phyloP scores from a whole-genome alignment of 176 grass and related monocot genomes.

The Cocos nucifera region DNA sequence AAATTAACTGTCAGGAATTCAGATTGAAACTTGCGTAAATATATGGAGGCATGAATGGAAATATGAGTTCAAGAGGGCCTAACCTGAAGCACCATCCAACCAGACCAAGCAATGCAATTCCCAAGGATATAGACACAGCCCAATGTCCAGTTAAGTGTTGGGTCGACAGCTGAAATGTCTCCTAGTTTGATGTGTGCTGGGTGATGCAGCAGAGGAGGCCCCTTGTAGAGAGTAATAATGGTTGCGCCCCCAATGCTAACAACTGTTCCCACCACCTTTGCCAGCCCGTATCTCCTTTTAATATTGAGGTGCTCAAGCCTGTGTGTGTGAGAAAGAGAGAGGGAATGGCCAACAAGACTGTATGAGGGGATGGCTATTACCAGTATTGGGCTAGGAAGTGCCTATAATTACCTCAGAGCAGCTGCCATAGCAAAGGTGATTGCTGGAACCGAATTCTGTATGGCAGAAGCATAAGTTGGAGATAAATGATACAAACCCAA shows the following conservation, averaged over 20 bases:
- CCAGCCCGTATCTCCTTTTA: slow-evolving; percentile 49
- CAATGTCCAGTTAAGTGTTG: slow-evolving; percentile 77
- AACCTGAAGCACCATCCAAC: slow-evolving; percentile 93
- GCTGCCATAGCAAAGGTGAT: slow-evolving; percentile 77
- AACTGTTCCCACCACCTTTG: slow-evolving; percentile 84
- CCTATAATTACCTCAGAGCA: slow-evolving; percentile 38
- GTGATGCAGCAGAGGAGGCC: slow-evolving; percentile 53
- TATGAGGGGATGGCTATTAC: not conserved
- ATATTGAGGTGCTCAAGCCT: slow-evolving; percentile 78
- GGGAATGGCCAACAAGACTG: not conserved
- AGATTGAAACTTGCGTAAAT: too few species aligned
- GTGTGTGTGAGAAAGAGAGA: not conserved
- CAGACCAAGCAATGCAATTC: slow-evolving; percentile 81
- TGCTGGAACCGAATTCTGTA: slow-evolving; percentile 82
- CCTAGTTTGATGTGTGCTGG: slow-evolving; percentile 19
- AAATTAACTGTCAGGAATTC: too few species aligned
- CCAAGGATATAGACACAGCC: slow-evolving; percentile 84
- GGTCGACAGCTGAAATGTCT: slow-evolving; percentile 25
- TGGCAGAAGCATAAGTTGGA: slow-evolving; percentile 89
- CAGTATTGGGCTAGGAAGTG: not conserved
- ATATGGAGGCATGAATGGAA: too few species aligned
- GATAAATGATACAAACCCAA: slow-evolving; percentile 79
- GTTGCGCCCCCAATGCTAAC: slow-evolving; percentile 84
- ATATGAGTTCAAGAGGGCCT: not conserved
- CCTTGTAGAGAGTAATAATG: slow-evolving; percentile 84